Base-by-base conservation (phyloP, 2,329 filamentous ascomycete genomes). In the Fusarium xyrophilum region DNA sequence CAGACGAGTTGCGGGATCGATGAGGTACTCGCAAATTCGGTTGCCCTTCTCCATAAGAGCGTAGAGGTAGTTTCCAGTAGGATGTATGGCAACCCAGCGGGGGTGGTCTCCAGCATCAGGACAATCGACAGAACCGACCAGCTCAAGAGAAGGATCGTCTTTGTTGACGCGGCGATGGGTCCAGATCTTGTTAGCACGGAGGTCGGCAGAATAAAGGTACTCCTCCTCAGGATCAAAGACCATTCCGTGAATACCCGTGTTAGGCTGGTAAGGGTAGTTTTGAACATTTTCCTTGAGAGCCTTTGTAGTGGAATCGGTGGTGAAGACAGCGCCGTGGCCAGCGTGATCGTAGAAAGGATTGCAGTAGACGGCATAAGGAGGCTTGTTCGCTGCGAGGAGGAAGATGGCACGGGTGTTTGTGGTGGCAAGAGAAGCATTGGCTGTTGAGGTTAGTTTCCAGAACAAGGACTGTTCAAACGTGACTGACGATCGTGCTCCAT, bases 11-110 rank as follows among this genome's bases (percentile, higher is more conserved):
- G 82, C 78, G 58, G 89, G 86, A 77, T 96, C 91, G 79, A 97
- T 88, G 69, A 91, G 85, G 79, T 96, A 97, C 73, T 93, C 91
- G 77, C 88, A 93, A 59, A 97, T 81, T 53, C 90, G 84, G 81
- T 97, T 97, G 56, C 93, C 92, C n/a, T 89, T 90, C 80, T 97
- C 93, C 91, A 96, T 96, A 71, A 97, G 84, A 11, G 87, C 92
- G 80, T 96, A 97, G 59, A 97, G 84, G 78, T 93, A 93, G 60
- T 89, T 86, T 23, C 92, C 92, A 2, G 86, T 86, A 5, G 90
- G 90, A 77, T 95, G 91, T 76, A 96, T 90, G 71, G 92, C 92
- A 17, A 96, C 91, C 93, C 93, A 97, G 74, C 93, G 88, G 19
- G 93, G 93, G 77, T 96, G 93, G 78, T 97, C 93, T 64, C 85